These are phyloP conservation scores for Breynia disticha DNA, from an alignment of 441 rosid species.

Conservation along the genomic window DNA sequence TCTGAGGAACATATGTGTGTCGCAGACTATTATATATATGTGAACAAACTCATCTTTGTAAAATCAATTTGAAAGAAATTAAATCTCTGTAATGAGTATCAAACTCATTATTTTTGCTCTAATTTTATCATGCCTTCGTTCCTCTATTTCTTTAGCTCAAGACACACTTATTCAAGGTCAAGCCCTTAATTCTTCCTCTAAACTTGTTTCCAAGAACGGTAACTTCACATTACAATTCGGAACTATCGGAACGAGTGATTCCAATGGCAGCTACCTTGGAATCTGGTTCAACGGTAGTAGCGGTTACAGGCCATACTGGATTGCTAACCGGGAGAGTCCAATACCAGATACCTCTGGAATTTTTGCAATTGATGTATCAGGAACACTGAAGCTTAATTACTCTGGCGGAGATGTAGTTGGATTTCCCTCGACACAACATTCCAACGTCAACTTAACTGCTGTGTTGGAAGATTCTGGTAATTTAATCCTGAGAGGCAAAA, in stretches of 20 bases:
- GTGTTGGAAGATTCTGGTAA: conserved; percentile 7
- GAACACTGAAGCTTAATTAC: conserved; percentile 16
- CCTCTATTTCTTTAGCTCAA: background rate
- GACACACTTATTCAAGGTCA: conserved; percentile 1
- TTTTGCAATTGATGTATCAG: conserved; percentile 14
- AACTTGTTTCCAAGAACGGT: background rate
- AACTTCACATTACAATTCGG: background rate
- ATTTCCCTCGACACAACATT: background rate
- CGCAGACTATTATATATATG: too few relatives aligned
- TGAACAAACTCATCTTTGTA: too few relatives aligned
- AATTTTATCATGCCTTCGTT: background rate
- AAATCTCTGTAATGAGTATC: background rate
- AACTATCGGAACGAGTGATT: background rate
- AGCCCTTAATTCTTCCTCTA: background rate
- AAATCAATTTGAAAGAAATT: too few relatives aligned
- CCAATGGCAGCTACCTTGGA: conserved; percentile 12
- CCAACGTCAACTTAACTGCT: conserved; percentile 6
- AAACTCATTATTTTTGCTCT: background rate
- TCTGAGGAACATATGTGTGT: too few relatives aligned
- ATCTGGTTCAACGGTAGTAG: conserved; percentile 6
- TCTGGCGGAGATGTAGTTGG: background rate
- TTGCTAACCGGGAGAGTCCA: conserved; percentile 22
- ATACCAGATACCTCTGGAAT: conserved; percentile 9
- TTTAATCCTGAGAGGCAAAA: conserved; percentile 8
- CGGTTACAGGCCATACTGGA: conserved; percentile 14